Evolutionary conservation across 176 grass and related monocot genomes (phyloP).

Genomic region (Rhynchospora pubera): DNA sequence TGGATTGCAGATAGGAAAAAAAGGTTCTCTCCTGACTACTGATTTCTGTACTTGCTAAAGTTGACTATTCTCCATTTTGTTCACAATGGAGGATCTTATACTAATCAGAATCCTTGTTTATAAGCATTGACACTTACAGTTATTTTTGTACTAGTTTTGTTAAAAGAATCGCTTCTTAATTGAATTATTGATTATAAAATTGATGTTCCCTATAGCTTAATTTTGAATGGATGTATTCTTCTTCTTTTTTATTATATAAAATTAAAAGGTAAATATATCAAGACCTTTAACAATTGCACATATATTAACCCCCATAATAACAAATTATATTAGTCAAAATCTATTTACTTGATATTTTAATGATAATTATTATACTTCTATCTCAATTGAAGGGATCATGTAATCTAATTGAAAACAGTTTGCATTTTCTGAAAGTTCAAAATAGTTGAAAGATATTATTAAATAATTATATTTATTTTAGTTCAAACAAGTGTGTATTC

Average conservation of each 20-base stretch:
- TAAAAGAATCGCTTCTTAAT: background rate
- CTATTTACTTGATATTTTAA: background rate
- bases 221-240: background rate
- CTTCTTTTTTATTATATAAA: background rate
- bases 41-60: background rate
- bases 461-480: background rate
- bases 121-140: background rate
- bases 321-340: background rate
- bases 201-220: background rate
- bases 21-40: background rate
- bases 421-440: background rate
- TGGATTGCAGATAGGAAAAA: slow-evolving; percentile 13
- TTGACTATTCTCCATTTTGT: slow-evolving; percentile 7
- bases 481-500: background rate
- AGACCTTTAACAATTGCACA: background rate
- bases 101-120: background rate
- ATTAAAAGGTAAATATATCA: background rate
- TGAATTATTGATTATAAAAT: background rate
- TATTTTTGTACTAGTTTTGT: background rate
- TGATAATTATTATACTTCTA: background rate
- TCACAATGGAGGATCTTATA: background rate
- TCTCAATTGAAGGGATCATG: background rate
- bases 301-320: background rate
- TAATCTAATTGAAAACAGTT: background rate
- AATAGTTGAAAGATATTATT: background rate